These are phyloP conservation scores for Pseudocercospora macadamiae DNA, from an alignment of 2,329 filamentous ascomycete genomes.

Conservation along the genomic window DNA sequence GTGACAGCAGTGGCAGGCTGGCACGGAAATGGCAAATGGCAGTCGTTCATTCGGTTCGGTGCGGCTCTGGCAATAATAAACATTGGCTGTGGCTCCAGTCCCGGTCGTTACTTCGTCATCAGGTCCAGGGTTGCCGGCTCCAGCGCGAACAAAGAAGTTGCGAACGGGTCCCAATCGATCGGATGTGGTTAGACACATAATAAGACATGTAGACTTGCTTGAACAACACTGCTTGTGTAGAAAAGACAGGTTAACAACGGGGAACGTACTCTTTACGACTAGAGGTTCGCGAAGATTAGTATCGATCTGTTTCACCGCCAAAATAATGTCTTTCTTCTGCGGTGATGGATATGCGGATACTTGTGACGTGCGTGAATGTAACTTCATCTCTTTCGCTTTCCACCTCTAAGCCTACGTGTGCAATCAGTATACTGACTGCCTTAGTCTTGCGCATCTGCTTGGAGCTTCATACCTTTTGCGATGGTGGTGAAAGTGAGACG, in stretches of 20 bases:
- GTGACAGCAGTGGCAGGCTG: not conserved
- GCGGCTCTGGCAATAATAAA: not conserved
- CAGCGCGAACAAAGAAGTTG: not conserved
- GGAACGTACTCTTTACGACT: constrained; percentile 6
- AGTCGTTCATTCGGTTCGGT: not conserved
- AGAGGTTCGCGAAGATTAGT: not conserved
- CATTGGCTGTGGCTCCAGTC: not conserved
- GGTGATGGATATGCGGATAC: not conserved
- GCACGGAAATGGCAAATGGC: not conserved
- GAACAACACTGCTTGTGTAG: constrained; percentile 4
- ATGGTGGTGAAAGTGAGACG: not conserved
- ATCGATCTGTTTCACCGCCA: constrained; percentile 5
- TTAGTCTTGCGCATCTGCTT: not conserved
- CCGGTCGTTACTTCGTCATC: constrained; percentile 3
- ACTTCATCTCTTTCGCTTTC: not conserved
- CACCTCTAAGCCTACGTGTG: not conserved
- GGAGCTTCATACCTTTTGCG: not conserved
- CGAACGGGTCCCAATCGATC: not conserved
- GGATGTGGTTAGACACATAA: constrained; percentile 1
- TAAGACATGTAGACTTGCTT: not conserved
- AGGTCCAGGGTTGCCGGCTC: not conserved
- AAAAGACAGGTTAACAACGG: constrained; percentile 1
- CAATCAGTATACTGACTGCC: not conserved
- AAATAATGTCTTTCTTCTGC: not conserved
- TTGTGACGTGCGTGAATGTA: not conserved